Percentiles rank a stretch among this genome's conserved stretches.
phyloP scores from a whole-genome alignment of 345 rosid species.

The Euclidium syriacum region DNA sequence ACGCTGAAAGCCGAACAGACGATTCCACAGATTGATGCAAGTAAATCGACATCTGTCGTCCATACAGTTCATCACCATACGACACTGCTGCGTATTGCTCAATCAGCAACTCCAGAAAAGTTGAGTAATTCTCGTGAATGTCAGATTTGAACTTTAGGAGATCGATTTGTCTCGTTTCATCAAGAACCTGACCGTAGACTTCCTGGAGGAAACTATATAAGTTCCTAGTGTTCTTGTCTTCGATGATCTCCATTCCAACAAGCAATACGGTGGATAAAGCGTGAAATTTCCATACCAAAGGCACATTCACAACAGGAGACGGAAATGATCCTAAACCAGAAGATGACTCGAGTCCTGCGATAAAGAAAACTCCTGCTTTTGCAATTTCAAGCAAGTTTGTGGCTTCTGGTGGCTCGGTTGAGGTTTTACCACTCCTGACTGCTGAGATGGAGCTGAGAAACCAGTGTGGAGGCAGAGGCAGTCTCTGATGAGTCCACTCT shows the following conservation, averaged over 20 bases:
- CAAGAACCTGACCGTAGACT: slow-evolving; percentile 58
- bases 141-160: slow-evolving; percentile 64
- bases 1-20: slow-evolving; percentile 61
- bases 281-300: slow-evolving; percentile 84
- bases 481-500: slow-evolving; percentile 86
- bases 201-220: slow-evolving; percentile 68
- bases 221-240: slow-evolving; percentile 60
- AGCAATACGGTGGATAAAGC: slow-evolving; percentile 65
- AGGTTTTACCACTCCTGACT: slow-evolving; percentile 31
- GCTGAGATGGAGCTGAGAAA: slow-evolving; percentile 80
- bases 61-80: slow-evolving; percentile 61
- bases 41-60: slow-evolving; percentile 74
- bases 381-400: slow-evolving; percentile 44
- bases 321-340: slow-evolving; percentile 35
- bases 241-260: slow-evolving; percentile 66
- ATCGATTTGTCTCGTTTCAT: slow-evolving; percentile 39
- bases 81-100: slow-evolving; percentile 82
- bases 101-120: slow-evolving; percentile 64
- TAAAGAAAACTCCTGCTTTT: slow-evolving; percentile 74
- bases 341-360: slow-evolving; percentile 70
- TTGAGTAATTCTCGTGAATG: slow-evolving; percentile 67
- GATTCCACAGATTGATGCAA: slow-evolving; percentile 65
- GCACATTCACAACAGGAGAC: slow-evolving; percentile 50
- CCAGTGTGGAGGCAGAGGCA: slow-evolving; percentile 88
- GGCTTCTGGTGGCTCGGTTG: slow-evolving; percentile 32